Conservation (phyloP, 2,329 filamentous ascomycete genomes). For the Teratosphaeria destructans region DNA sequence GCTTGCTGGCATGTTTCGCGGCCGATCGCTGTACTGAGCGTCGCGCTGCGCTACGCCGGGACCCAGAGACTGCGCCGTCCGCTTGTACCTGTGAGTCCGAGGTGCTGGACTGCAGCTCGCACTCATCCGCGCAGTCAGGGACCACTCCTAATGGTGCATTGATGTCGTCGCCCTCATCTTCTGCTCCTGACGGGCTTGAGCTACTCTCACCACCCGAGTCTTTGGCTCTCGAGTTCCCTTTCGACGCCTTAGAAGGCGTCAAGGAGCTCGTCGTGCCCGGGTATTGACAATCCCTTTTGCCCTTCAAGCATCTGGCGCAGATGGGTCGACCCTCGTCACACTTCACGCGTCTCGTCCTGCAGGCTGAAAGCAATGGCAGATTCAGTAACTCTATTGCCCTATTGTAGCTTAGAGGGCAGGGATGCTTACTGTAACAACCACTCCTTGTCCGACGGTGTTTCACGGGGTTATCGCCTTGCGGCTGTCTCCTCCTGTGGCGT, state of each 20-base stretch:
- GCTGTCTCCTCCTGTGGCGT: conserved; percentile 19
- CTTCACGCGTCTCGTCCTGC: conserved; percentile 33
- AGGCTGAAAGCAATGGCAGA: neutral
- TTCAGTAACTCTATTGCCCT: neutral
- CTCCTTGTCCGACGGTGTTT: conserved; percentile 91
- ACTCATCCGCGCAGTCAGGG: conserved; percentile 29
- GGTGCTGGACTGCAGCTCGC: conserved; percentile 13
- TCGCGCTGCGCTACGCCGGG: neutral
- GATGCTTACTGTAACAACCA: conserved; percentile 80
- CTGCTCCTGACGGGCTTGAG: conserved; percentile 36
- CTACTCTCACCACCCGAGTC: conserved; percentile 35
- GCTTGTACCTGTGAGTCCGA: conserved; percentile 6
- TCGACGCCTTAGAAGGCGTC: conserved; percentile 35
- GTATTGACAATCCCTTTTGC: conserved; percentile 81
- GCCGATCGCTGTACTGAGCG: conserved; percentile 8
- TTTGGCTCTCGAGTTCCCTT: conserved; percentile 36
- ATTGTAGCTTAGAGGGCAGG: conserved; percentile 63
- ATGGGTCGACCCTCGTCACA: conserved; percentile 83
- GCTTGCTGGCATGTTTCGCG: conserved; percentile 12
- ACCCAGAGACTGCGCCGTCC: neutral
- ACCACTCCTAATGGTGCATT: conserved; percentile 32
- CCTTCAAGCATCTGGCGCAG: conserved; percentile 86
- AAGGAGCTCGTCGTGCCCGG: conserved; percentile 56
- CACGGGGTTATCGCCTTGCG: conserved; percentile 52
- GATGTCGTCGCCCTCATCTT: conserved; percentile 38